phyloP scores from a whole-genome alignment of 2,329 filamentous ascomycete genomes.

The Trichoderma aggressivum region DNA sequence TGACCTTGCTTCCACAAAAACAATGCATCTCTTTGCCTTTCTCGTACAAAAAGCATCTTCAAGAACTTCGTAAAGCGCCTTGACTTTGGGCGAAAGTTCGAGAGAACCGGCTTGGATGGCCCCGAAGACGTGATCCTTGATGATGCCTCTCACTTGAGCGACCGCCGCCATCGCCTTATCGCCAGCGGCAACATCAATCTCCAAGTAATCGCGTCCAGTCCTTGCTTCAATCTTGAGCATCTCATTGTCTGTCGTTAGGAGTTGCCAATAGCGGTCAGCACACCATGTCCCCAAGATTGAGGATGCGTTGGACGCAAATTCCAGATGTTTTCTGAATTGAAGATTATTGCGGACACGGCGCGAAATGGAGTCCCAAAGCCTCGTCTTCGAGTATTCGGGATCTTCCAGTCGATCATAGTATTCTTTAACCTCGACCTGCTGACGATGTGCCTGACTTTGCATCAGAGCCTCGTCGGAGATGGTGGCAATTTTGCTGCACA shows the following conservation, averaged over 20 bases:
- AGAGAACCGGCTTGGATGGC: constrained; percentile 25
- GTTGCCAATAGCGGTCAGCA: constrained; percentile 75
- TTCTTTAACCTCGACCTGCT: constrained; percentile 49
- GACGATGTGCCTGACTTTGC: constrained; percentile 24
- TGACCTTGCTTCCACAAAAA: constrained; percentile 78
- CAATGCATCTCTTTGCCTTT: constrained; percentile 59
- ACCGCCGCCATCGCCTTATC: constrained; percentile 56
- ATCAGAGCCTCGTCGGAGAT: constrained; percentile 42
- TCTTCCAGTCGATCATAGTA: constrained; percentile 43
- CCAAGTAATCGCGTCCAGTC: constrained; percentile 39
- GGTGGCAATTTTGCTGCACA: constrained; percentile 83
- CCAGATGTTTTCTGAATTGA: constrained; percentile 55
- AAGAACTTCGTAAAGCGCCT: constrained; percentile 59
- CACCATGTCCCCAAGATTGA: constrained; percentile 78
- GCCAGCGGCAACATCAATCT: constrained; percentile 20
- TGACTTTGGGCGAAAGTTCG: constrained; percentile 70
- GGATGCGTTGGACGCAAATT: constrained; percentile 56
- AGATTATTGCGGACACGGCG: constrained; percentile 38
- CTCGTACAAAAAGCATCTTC: constrained; percentile 62
- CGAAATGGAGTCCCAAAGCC: constrained; percentile 58
- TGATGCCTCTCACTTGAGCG: constrained; percentile 53
- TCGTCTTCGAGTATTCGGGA: constrained; percentile 54
- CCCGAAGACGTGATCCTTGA: constrained; percentile 50
- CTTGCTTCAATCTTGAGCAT: constrained; percentile 58
- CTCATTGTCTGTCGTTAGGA: constrained; percentile 63